Conservation (phyloP, 768 basidiomycete species). For the Kondoa malvinella region DNA sequence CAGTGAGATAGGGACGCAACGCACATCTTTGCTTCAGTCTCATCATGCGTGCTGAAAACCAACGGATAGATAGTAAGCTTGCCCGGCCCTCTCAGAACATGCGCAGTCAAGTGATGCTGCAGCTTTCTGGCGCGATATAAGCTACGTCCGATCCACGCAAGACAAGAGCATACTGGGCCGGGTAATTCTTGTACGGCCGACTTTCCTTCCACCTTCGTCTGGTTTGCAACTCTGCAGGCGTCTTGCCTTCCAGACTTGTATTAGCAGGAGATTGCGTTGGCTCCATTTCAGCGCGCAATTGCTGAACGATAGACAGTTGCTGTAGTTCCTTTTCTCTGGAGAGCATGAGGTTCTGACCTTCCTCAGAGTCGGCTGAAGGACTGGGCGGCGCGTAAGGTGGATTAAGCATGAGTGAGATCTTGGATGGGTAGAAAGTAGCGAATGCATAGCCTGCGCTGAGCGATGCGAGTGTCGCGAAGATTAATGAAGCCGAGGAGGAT, state of each 20-base stretch:
- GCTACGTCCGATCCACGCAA: constrained; percentile 38
- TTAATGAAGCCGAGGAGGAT: neutral
- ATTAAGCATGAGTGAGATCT: neutral
- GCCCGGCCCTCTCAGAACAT: constrained; percentile 71
- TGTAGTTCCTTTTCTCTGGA: constrained; percentile 55
- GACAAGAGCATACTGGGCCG: neutral
- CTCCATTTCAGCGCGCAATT: constrained; percentile 37
- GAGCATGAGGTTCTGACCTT: constrained; percentile 44
- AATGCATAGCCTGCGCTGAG: neutral
- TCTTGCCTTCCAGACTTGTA: neutral
- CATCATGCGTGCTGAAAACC: constrained; percentile 55
- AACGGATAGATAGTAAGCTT: constrained; percentile 65
- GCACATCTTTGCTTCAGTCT: constrained; percentile 43
- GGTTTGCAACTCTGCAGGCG: constrained; percentile 8
- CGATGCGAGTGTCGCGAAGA: neutral
- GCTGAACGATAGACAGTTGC: constrained; percentile 43
- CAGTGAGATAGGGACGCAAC: constrained; percentile 58
- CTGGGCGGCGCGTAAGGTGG: constrained; percentile 44
- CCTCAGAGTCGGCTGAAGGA: constrained; percentile 42
- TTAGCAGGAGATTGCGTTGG: constrained; percentile 33
- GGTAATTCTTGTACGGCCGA: constrained; percentile 43
- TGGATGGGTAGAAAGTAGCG: constrained; percentile 7
- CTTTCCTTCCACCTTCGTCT: constrained; percentile 35
- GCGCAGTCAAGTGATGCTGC: constrained; percentile 68
- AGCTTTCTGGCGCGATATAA: constrained; percentile 41